Base-by-base conservation (phyloP, 495 filamentous ascomycete species). In the Terfezia boudieri region DNA sequence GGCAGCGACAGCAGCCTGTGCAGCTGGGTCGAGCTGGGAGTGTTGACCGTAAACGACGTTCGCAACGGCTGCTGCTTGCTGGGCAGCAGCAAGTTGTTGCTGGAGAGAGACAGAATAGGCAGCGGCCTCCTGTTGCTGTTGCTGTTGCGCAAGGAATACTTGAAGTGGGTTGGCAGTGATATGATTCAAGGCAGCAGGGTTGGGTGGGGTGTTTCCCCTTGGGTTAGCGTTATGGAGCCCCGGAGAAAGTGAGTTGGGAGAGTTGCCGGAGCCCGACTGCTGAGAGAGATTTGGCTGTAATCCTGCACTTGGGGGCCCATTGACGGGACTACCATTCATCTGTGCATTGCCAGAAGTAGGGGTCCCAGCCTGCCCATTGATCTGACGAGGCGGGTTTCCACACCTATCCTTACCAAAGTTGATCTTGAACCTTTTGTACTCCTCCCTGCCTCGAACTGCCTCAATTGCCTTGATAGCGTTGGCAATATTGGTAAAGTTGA, bases 391-490 rank as follows among this genome's bases (percentile, higher is more conserved):
- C 17, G 90, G 84, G 68, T 96, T 98, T 59, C 90, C 90, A 63
- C 90, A 98, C 52, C 90, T 78, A 67, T 98, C 90, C 71, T 98
- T 98, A 64, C 90, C 90, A 67, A 98, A 98, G 70, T 98, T 98
- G 67, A 98, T 87, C 74, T 98, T 98, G 76, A 98, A 98, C 51
- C 89, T 81, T 67, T 77, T 82, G 71, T 98, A 98, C 64, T 98
- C 90, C 52, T 98, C 92, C 60, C 88, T 83, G 65, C 85, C 81
- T 32, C 90, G 78, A 59, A 96, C 79, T 37, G 89, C 90, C 67
- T 98, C 90, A 58, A 98, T 98, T 5, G 90, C 92, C 68, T 98
- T 98, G 73, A 98, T 98, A 43, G 90, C 90, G 58, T 98, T 98
- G 59, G 90, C 90, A 61, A 98, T 98, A 70, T 98, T 96, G 62